Evolutionary conservation across 225 moss, liverwort and hornwort genomes (phyloP).

Genomic region (Bryum argenteum): DNA sequence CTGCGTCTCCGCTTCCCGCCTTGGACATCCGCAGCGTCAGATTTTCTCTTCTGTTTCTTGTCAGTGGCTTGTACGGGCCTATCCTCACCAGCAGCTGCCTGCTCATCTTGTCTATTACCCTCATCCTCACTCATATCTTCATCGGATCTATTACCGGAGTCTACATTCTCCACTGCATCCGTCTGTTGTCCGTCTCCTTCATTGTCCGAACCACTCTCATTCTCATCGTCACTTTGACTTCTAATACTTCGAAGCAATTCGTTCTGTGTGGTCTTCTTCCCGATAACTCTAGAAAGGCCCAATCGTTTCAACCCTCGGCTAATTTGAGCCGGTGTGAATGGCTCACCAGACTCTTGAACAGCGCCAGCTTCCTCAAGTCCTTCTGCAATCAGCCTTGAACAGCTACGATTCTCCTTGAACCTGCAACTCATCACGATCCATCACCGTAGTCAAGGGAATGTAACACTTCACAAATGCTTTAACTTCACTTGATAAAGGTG

Average conservation of each 20-base stretch:
- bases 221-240: slow-evolving; percentile 33
- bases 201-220: slow-evolving; percentile 38
- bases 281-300: slow-evolving; percentile 49
- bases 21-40: slow-evolving; percentile 15
- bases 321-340: slow-evolving; percentile 69
- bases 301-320: slow-evolving; percentile 70
- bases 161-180: slow-evolving; percentile 14
- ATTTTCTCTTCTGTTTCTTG: slow-evolving; percentile 29
- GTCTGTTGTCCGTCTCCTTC: slow-evolving; percentile 26
- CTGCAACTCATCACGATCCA: slow-evolving; percentile 42
- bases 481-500: background rate
- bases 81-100: slow-evolving; percentile 1
- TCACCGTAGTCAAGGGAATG: background rate
- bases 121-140: slow-evolving; percentile 29
- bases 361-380: slow-evolving; percentile 52
- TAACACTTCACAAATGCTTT: background rate
- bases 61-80: background rate
- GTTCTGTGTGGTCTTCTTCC: slow-evolving; percentile 35
- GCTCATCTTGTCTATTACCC: slow-evolving; percentile 17
- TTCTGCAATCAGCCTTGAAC: slow-evolving; percentile 48
- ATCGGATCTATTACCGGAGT: slow-evolving; percentile 15
- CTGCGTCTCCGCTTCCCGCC: slow-evolving; percentile 42
- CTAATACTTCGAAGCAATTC: slow-evolving; percentile 42
- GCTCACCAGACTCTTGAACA: slow-evolving; percentile 51
- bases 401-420: slow-evolving; percentile 59